Evolutionary conservation across 306 rosid genomes (phyloP), one percentile per base, ranked within the genome.

Genomic region (Cyamopsis tetragonoloba): DNA sequence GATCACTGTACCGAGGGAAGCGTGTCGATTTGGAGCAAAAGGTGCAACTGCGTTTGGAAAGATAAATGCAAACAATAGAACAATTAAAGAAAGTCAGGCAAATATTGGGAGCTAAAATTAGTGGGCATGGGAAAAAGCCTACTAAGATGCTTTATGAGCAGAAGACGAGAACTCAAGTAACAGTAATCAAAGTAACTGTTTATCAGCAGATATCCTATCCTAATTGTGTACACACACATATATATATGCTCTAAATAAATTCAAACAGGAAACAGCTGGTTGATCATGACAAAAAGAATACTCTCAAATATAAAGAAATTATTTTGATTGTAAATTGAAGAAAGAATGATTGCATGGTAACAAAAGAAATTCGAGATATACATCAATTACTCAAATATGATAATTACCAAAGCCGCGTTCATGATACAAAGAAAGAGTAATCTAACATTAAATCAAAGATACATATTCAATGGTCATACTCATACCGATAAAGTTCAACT

Each of bases 1-100:
- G 93, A 80, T 92, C 91, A 80, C 81, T 87, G 88, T 86, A 92
- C 70, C 96, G 93, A 28, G 98, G 91, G 57, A 92, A 92, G 58
- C 98, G 93, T 55, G 96, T 89, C 48, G 19, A 56, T 30, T 27
- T 70, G 53, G 72, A 31, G 78, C 98, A 92, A 55, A 26, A 3
- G 3, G 63, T 79, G 80, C 98, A 92, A 64, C 98, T 89, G 86
- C 42, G 47, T 39, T 62, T 30, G 53, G 24, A 69, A 80, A 72
- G 34, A 73, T 64, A 55, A 44, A 60, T 22, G 77, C 34, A 68
- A 24, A 54, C 14, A 59, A 35, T 38, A 10, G 14, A 35, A 57
- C 18, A 56, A 41, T 59, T 24, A 38, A n/a, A 56, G 70, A 51
- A 65, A 50, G 44, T 58, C 43, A n/a, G 64, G 67, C 22, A 47